A percentile compares a stretch with the other conserved stretches of the same genome.
phyloP scores from a whole-genome alignment of 2,329 filamentous ascomycete genomes.

The Lachnellula arida region DNA sequence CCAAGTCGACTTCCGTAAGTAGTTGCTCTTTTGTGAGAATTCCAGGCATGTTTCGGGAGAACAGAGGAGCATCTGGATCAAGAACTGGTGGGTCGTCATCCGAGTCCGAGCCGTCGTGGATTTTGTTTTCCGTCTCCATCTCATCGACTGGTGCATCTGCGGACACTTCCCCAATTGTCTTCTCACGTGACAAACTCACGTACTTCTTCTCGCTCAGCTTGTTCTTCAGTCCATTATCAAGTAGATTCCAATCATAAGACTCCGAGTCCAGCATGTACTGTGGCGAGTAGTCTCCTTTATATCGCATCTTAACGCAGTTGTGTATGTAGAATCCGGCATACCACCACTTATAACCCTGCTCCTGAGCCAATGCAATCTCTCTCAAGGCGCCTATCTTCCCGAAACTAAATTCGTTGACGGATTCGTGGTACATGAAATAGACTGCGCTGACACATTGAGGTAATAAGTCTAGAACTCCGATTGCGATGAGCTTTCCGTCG shows the following conservation, averaged over 20 bases:
- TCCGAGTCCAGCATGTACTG: slow-evolving; percentile 70
- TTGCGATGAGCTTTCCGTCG: slow-evolving; percentile 69
- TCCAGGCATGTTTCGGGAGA: slow-evolving; percentile 63
- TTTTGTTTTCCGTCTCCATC: slow-evolving; percentile 12
- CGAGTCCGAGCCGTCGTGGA: neutral
- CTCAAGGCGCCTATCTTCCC: slow-evolving; percentile 72
- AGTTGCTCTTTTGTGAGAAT: slow-evolving; percentile 53
- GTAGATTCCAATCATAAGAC: slow-evolving; percentile 54
- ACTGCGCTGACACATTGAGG: slow-evolving; percentile 75
- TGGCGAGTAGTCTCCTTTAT: slow-evolving; percentile 75
- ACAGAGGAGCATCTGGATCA: slow-evolving; percentile 42
- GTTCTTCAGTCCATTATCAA: slow-evolving; percentile 51
- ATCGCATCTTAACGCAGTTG: slow-evolving; percentile 75
- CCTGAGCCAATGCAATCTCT: slow-evolving; percentile 66
- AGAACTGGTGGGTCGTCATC: slow-evolving; percentile 11
- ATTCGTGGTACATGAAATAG: slow-evolving; percentile 78
- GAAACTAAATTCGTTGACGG: slow-evolving; percentile 63
- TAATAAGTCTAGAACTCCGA: slow-evolving; percentile 72
- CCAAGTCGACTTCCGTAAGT: slow-evolving; percentile 48
- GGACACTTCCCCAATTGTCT: neutral
- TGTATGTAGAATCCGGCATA: slow-evolving; percentile 83
- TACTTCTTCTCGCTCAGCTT: slow-evolving; percentile 32
- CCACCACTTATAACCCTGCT: slow-evolving; percentile 71
- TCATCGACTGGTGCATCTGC: neutral
- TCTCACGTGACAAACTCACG: slow-evolving; percentile 22